Conservation (phyloP, 2,329 filamentous ascomycete genomes). For the Venturia nashicola region DNA sequence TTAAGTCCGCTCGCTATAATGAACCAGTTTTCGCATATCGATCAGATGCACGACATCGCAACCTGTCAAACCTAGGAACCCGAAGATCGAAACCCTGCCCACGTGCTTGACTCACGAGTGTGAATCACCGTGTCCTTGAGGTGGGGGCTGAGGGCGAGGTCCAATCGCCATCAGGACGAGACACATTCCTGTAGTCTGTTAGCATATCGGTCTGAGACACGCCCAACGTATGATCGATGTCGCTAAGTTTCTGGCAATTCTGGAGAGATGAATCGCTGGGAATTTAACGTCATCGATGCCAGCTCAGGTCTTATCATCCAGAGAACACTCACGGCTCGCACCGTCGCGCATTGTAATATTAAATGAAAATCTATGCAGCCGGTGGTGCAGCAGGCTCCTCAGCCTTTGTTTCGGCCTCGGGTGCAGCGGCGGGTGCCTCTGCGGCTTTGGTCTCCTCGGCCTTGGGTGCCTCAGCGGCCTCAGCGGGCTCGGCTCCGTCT, state of each 20-base stretch:
- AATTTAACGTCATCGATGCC: not conserved
- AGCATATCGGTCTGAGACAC: not conserved
- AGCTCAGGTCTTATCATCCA: not conserved
- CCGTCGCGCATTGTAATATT: not conserved
- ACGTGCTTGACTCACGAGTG: not conserved
- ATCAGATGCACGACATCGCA: not conserved
- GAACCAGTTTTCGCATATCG: not conserved
- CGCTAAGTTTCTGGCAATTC: not conserved
- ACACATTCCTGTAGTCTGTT: not conserved
- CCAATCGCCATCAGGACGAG: not conserved
- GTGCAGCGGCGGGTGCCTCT: constrained; percentile 4
- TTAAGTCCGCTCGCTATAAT: not conserved
- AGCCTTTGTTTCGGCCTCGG: not conserved
- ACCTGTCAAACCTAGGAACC: not conserved
- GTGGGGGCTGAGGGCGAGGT: not conserved
- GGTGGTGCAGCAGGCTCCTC: constrained; percentile 8
- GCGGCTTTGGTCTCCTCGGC: constrained; percentile 2
- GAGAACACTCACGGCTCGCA: not conserved
- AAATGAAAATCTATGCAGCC: not conserved
- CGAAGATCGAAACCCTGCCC: not conserved
- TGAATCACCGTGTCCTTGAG: not conserved
- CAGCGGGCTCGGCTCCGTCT: constrained; percentile 57
- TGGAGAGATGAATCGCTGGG: not conserved
- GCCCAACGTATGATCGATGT: not conserved
- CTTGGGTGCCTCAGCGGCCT: constrained; percentile 9